Percentiles rank a stretch among this genome's conserved stretches.
Evolutionary conservation across 1,284 basidiomycete genomes (phyloP).

Genomic region (Somion occarium): DNA sequence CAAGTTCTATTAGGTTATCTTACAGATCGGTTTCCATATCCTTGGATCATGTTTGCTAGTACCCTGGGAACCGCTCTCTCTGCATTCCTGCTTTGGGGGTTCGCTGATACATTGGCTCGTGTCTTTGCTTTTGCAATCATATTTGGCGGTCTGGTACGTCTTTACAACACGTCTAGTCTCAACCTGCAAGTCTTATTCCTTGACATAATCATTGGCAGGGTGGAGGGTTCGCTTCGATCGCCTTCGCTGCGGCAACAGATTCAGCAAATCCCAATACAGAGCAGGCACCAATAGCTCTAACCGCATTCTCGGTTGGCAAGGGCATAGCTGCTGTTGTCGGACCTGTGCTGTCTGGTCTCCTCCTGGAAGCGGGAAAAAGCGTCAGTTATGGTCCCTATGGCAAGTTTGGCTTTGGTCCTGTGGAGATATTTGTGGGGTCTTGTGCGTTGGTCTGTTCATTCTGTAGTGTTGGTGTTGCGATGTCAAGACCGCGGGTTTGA

Average conservation of each 20-base stretch:
- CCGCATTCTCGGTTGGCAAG: slow-evolving; percentile 18
- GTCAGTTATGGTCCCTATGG: slow-evolving; percentile 16
- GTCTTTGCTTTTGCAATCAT: slow-evolving; percentile 24
- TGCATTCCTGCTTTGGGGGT: slow-evolving; percentile 26
- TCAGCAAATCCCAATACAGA: slow-evolving; percentile 21
- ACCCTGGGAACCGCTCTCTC: slow-evolving; percentile 22
- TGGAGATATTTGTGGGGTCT: slow-evolving; percentile 25
- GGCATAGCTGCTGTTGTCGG: slow-evolving; percentile 24
- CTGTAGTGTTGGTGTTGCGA: slow-evolving; percentile 4
- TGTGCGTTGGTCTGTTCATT: slow-evolving; percentile 13
- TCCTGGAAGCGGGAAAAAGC: slow-evolving; percentile 19
- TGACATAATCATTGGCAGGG: background rate
- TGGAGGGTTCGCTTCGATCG: slow-evolving; percentile 23
- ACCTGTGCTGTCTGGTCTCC: slow-evolving; percentile 22
- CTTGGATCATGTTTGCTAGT: slow-evolving; percentile 24
- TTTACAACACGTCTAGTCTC: background rate
- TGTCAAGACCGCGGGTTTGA: background rate
- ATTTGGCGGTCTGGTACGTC: slow-evolving; percentile 16
- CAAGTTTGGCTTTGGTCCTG: slow-evolving; percentile 19
- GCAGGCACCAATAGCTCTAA: slow-evolving; percentile 21
- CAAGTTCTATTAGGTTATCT: slow-evolving; percentile 23
- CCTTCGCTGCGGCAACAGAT: slow-evolving; percentile 22
- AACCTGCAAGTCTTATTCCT: background rate
- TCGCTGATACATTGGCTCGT: slow-evolving; percentile 19
- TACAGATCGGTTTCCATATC: slow-evolving; percentile 22